Conservation (phyloP, 1,139 yeast species). For the Petasospora fabianii region DNA sequence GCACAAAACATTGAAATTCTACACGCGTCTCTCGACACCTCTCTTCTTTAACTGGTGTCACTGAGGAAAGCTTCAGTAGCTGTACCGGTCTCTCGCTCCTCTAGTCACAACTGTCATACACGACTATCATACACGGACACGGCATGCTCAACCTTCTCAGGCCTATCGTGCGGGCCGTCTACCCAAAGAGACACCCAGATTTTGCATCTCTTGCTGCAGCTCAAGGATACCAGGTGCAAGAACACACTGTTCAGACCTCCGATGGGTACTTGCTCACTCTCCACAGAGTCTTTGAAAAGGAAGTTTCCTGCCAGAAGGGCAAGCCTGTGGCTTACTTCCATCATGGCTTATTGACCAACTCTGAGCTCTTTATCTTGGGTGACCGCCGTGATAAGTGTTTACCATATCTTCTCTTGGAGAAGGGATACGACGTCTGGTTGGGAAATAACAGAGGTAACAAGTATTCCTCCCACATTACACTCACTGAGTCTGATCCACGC, state of each 20-base stretch:
- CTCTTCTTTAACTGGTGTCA: too few relatives aligned
- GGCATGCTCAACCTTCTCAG: conserved; percentile 1
- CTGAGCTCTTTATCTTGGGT: conserved; percentile 77
- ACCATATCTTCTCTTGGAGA: conserved; percentile 65
- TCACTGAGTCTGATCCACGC: conserved; percentile 39
- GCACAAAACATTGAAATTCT: too few relatives aligned
- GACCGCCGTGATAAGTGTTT: conserved; percentile 46
- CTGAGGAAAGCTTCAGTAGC: too few relatives aligned
- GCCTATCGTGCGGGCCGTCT: conserved; percentile 7
- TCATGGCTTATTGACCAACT: conserved; percentile 81
- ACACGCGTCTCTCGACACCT: too few relatives aligned
- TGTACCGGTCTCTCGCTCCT: too few relatives aligned
- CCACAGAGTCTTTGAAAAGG: conserved; percentile 36
- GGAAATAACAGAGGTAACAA: conserved; percentile 91
- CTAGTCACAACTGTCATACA: too few relatives aligned
- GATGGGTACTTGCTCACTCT: conserved; percentile 48
- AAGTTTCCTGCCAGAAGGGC: conserved; percentile 24
- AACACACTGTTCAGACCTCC: conserved; percentile 36
- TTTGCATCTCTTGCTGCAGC: conserved; percentile 4
- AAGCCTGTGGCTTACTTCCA: conserved; percentile 67
- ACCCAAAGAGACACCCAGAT: conserved; percentile 9
- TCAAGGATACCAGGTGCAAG: conserved; percentile 10
- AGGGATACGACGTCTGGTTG: conserved; percentile 86
- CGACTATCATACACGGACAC: neutral
- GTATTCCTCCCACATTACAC: conserved; percentile 52